Evolutionary conservation across 1,284 basidiomycete species (phyloP), one percentile per base, ranked within the genome.

Genomic region (Cryptococcus neoformans): DNA sequence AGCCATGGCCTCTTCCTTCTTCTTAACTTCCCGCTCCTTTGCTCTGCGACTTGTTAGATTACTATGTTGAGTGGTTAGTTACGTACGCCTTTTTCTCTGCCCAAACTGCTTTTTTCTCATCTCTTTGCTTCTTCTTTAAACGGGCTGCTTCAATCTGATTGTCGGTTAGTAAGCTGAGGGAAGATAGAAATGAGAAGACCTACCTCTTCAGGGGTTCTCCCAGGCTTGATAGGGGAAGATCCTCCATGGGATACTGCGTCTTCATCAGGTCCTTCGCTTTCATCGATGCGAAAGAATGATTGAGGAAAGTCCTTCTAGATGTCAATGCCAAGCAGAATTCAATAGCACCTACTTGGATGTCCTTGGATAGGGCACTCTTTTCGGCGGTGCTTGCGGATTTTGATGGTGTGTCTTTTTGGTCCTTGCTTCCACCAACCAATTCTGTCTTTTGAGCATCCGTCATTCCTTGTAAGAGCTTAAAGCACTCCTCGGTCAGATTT

Each of bases 161-260:
- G 28, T 28, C 28, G 28, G 4, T 28, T 28, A 28, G 28, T 28
- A 4, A 28, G 28, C 28, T 28, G 4, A 28, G 28, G 28, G 28
- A 28, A 28, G 4, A 28, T 28, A 28, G 4, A 11, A 16, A 38
- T 48, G 9, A n/a, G 40, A 12, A 14, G 2, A 57, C 69, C 50
- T 53, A 74, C 73, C 60, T 75, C 72, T 49, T 73, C 73, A 1
- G 68, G 61, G 0, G 69, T 63, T 49, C 69, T 76, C 10, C 42
- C 39, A 50, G 63, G 65, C 58, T 70, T 72, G 11, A 51, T 41
- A 0, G 73, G 74, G 2, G 74, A 74, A 1, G 58, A 55, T 17
- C 16, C 54, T 2, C 16, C 21, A 39, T 44, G 21, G 14, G 44
- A 12, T 37, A 12, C 44, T 36, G 37, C n/a, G 10, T 28, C 28